Base-by-base conservation (phyloP, 805 yeast species). In the Saccharomycopsis fermentans region DNA sequence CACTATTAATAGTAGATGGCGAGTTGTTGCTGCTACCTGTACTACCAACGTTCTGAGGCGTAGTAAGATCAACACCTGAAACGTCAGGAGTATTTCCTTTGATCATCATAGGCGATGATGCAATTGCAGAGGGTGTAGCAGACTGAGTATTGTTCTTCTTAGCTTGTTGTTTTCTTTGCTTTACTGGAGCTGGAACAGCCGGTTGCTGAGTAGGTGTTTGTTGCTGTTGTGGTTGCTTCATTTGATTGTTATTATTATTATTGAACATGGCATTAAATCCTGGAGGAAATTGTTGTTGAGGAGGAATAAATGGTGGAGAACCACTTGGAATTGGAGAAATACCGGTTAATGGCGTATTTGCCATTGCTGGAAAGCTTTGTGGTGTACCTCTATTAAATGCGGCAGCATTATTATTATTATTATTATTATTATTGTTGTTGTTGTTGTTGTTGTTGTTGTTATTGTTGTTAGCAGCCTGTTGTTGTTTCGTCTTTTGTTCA, bases 161-260 rank as follows among this genome's bases (percentile, higher is more conserved):
- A 24, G 4, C 29, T n/a, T 50, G 35, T n/a, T 29, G 53, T 50
- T 29, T 50, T 34, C 53, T 50, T 50, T 50, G 53, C 6, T 56
- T 56, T n/a, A 55, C 19, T n/a, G 50, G 48, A 12, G 50, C 37
- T 17, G 26, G 55, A 5, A 21, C 50, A 19, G 47, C 5, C 36
- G 21, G 39, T 14, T 17, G 26, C 32, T 52, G 55, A 11, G 24
- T 19, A 3, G 37, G 29, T 21, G n/a, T 16, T 48, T 34, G 55
- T 35, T 52, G 55, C n/a, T 26, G 52, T 35, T 16, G 39, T 32
- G 17, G 58, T 32, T 56, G 58, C 19, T 47, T 52, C 52, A 19
- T 17, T 24, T 34, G 29, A 17, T 52, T 24, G n/a, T 27, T 21
- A 26, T 50, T 50, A 37, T 21, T 36, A n/a, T 36, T 36, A 36